Evolutionary conservation across 345 rosid genomes (phyloP), one percentile per base, ranked within the genome.

Genomic region (Camelina hispida): DNA sequence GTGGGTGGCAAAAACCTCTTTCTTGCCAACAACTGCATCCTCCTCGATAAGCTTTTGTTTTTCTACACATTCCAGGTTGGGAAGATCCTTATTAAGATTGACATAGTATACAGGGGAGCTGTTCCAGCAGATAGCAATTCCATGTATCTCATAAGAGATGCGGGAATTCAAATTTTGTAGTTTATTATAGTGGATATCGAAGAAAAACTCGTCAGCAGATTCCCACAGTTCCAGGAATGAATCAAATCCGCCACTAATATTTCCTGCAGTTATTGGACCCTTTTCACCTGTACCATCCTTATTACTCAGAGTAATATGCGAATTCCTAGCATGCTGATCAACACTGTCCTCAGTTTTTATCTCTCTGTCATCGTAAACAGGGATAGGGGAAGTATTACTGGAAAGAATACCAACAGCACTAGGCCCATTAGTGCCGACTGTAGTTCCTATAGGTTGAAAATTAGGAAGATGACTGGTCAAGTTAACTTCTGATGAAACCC

Each of bases 121-220:
- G 66, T 84, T 87, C 97, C 96, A 94, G 81, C 98, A 94, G 71
- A 94, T 79, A 11, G 98, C 96, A 57, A 94, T 83, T 69, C 98
- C 98, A 76, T 87, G 89, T 76, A 91, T 77, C 82, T 94, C 98
- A 75, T 85, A 94, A 11, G 80, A 81, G 62, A 65, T 80, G 76
- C 62, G 57, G 42, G 85, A 75, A 59, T 85, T 86, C 58, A 79
- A 53, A 79, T 79, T 85, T 65, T 87, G 78, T 71, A 79, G 68
- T 78, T 85, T 90, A 68, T 66, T 85, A 60, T 88, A 94, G 83
- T 94, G 97, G 64, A 94, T 62, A 38, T 94, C 98, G 85, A 94
- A 94, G 83, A 74, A 90, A 78, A 88, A 94, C 55, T 91, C 97
- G n/a, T 23, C 59, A 68, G 76, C 66, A 59, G 86, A 68, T 50